Evolutionary conservation across 805 yeast genomes (phyloP), one percentile per base, ranked within the genome.

Genomic region (Diddensiella transvaalensis): DNA sequence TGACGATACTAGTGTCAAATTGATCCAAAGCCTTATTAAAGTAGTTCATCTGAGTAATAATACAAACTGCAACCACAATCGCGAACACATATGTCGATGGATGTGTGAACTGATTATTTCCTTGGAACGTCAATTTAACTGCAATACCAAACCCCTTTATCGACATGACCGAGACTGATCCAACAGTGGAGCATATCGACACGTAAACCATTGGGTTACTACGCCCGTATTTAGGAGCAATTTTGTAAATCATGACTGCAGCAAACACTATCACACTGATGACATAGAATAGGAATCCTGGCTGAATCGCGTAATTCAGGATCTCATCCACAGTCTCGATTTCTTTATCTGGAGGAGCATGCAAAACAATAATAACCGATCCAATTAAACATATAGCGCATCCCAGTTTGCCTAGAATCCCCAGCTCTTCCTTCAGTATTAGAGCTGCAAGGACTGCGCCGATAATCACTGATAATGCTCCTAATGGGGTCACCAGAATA

Each of bases 131-230:
- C 62, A 88, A 76, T 68, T 88, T 88, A 61, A 88, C 73, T 1
- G 96, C 96, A 58, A 88, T 85, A 30, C 96, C 96, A 69, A 88
- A 88, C 0, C 95, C 96, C 70, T 88, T 88, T 68, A 88, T 89
- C 22, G 95, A 74, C 85, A 90, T 89, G 46, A 88, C 95, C 3
- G 93, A 83, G 44, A 88, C 84, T 2, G 95, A 86, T 1, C 96
- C 96, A 48, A 87, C 96, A 2, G 87, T 73, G 1, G 95, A 85
- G 67, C 96, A 88, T 60, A 88, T 87, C 4, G 95, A 85, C 56
- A 88, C 81, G 71, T 88, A 88, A 54, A 88, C 82, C 84, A 88
- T 83, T 39, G 96, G 96, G 63, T 85, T 85, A 57, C 79, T 77
- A 43, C 79, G 73, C 17, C 96, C 96, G 56, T 86, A 79, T 50